These are phyloP conservation scores for Tylopilus balloui DNA, from an alignment of 768 basidiomycete genomes.

Conservation along the genomic window DNA sequence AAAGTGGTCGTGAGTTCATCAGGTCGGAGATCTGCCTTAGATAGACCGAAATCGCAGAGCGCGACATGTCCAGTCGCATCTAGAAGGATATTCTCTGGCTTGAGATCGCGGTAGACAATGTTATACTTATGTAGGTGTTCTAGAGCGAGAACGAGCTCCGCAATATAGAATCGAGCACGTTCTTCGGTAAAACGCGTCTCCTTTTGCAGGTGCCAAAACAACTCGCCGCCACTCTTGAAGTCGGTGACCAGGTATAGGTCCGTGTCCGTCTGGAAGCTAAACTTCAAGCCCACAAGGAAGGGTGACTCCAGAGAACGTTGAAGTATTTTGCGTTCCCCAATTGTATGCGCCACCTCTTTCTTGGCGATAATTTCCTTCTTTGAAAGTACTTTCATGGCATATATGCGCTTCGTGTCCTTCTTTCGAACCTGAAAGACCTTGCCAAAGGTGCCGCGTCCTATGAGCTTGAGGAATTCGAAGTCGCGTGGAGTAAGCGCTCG, in stretches of 20 bases:
- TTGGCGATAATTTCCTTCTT: slow-evolving; percentile 99
- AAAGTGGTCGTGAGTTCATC: slow-evolving; percentile 99
- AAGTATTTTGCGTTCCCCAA: slow-evolving; percentile 98
- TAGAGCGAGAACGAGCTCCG: slow-evolving; percentile 89
- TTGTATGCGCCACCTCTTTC: slow-evolving; percentile 99
- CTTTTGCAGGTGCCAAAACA: slow-evolving; percentile 97
- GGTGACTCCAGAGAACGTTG: slow-evolving; percentile 90
- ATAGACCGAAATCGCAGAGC: slow-evolving; percentile 96
- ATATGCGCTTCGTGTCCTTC: slow-evolving; percentile 95
- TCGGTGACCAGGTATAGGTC: slow-evolving; percentile 97
- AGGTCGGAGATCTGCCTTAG: slow-evolving; percentile 89
- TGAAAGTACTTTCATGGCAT: slow-evolving; percentile 98
- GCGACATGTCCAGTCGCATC: slow-evolving; percentile 99
- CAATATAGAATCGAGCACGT: slow-evolving; percentile 92
- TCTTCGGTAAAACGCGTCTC: slow-evolving; percentile 94
- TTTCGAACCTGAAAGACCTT: slow-evolving; percentile 99
- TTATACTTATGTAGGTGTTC: slow-evolving; percentile 98
- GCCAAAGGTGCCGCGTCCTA: slow-evolving; percentile 97
- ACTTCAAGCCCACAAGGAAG: slow-evolving; percentile 97
- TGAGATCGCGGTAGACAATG: slow-evolving; percentile 93
- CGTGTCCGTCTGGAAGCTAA: slow-evolving; percentile 93
- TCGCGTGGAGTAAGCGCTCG: slow-evolving; percentile 88
- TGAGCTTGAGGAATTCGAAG: slow-evolving; percentile 98
- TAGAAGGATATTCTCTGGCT: slow-evolving; percentile 97
- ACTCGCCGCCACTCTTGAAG: slow-evolving; percentile 97